Percentiles rank a stretch among this genome's conserved stretches.
phyloP scores from a whole-genome alignment of 2,329 filamentous ascomycete genomes.

The Exserohilum turcica region DNA sequence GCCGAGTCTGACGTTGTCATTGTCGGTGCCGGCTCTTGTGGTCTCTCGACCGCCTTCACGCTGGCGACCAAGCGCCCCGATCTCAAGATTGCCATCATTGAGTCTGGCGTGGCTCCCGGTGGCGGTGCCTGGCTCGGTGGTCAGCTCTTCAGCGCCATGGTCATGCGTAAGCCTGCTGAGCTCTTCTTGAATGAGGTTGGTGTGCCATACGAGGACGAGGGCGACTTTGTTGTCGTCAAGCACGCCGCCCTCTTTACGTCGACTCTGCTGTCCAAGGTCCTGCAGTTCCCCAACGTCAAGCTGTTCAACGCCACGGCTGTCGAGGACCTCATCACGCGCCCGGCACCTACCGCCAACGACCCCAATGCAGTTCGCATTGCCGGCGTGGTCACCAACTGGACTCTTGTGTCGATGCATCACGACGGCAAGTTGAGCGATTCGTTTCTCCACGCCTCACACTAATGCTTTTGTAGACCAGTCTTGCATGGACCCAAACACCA shows the following conservation, averaged over 20 bases:
- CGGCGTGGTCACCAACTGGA: conserved; percentile 96
- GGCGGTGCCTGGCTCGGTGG: conserved; percentile 92
- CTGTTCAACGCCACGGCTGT: conserved; percentile 94
- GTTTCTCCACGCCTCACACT: conserved; percentile 3
- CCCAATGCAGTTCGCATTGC: conserved; percentile 70
- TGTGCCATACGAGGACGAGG: conserved; percentile 86
- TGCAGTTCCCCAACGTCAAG: conserved; percentile 88
- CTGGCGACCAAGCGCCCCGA: conserved; percentile 84
- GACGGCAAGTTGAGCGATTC: conserved; percentile 21
- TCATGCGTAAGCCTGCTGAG: conserved; percentile 92
- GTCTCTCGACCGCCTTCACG: conserved; percentile 81
- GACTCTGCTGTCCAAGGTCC: conserved; percentile 81
- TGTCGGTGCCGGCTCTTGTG: conserved; percentile 86
- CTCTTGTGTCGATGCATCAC: conserved; percentile 72
- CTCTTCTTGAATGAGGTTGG: conserved; percentile 80
- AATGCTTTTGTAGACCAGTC: conserved; percentile 71
- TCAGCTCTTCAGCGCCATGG: conserved; percentile 93
- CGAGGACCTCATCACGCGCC: conserved; percentile 88
- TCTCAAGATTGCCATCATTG: conserved; percentile 88
- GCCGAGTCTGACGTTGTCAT: conserved; percentile 95
- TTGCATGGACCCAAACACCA: conserved; percentile 98
- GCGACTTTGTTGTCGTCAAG: conserved; percentile 88
- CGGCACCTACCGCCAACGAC: conserved; percentile 48
- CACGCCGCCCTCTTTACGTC: conserved; percentile 92
- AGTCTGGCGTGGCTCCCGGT: conserved; percentile 81